Conservation (phyloP, 345 rosid genomes). For the Brassica carinata region DNA sequence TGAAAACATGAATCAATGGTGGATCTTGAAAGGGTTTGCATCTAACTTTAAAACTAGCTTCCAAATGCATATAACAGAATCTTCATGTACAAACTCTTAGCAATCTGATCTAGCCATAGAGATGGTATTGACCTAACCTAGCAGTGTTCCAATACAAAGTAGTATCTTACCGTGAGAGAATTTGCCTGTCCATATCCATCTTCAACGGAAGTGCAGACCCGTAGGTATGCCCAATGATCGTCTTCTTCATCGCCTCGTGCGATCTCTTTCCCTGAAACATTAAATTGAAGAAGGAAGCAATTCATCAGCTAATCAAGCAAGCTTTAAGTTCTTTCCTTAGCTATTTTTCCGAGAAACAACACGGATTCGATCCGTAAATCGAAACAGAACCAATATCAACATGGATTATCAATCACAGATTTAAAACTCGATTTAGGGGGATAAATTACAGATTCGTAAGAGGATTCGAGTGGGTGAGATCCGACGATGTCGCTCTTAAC, state of each 20-base stretch:
- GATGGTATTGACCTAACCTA: background rate
- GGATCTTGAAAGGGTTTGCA: background rate
- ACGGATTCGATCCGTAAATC: background rate
- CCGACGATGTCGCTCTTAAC: slow-evolving; percentile 73
- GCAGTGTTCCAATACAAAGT: background rate
- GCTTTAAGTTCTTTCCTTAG: background rate
- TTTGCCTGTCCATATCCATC: slow-evolving; percentile 85
- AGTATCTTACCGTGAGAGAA: slow-evolving; percentile 69
- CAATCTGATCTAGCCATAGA: background rate
- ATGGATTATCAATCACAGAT: too few species aligned
- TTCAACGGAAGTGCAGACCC: slow-evolving; percentile 80
- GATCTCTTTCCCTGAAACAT: slow-evolving; percentile 51
- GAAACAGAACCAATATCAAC: background rate
- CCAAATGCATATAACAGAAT: background rate
- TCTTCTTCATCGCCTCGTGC: slow-evolving; percentile 62
- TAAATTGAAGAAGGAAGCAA: too few species aligned
- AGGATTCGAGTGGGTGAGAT: slow-evolving; percentile 79
- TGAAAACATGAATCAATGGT: background rate
- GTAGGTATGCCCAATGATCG: slow-evolving; percentile 58
- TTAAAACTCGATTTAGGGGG: background rate
- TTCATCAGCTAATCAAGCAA: background rate
- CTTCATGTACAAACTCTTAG: background rate
- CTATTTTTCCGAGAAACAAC: background rate
- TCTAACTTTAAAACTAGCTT: background rate
- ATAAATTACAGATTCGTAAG: slow-evolving; percentile 57